A percentile compares a stretch with the other conserved stretches of the same genome.
phyloP scores from a whole-genome alignment of 2,329 filamentous ascomycete species.

The Bretziella fagacearum region DNA sequence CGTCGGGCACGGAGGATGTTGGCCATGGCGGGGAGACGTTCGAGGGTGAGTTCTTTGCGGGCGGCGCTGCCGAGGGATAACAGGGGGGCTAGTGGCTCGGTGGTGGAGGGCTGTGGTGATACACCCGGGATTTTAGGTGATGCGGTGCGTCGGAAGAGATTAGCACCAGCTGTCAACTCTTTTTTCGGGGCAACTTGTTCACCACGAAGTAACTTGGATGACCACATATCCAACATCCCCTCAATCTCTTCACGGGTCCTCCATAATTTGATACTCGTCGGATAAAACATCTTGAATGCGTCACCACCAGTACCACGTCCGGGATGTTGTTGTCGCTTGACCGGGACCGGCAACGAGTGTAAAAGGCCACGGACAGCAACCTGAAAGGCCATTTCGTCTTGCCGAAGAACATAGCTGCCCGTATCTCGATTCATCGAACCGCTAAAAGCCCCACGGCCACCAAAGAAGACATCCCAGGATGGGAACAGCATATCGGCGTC shows the following conservation, averaged over 20 bases:
- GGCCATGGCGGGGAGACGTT: constrained; percentile 73
- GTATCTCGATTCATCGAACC: constrained; percentile 35
- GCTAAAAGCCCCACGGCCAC: constrained; percentile 27
- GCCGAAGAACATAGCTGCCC: constrained; percentile 58
- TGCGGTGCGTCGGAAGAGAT: constrained; percentile 28
- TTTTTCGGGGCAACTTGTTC: constrained; percentile 27
- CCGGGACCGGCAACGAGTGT: constrained; percentile 70
- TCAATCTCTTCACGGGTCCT: constrained; percentile 67
- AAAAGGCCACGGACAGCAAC: constrained; percentile 73
- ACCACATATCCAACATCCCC: constrained; percentile 53
- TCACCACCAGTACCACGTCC: constrained; percentile 27
- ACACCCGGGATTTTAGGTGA: constrained; percentile 10
- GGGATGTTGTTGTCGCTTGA: constrained; percentile 38
- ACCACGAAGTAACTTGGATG: constrained; percentile 40
- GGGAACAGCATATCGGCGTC: constrained; percentile 73
- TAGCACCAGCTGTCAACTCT: constrained; percentile 27
- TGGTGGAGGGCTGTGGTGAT: constrained; percentile 13
- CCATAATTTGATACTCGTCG: constrained; percentile 70
- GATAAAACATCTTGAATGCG: constrained; percentile 83
- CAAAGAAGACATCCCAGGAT: constrained; percentile 52
- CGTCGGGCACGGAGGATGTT: constrained; percentile 35
- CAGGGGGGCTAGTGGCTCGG: constrained; percentile 23
- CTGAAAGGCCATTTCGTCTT: constrained; percentile 90
- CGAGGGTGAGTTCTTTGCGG: constrained; percentile 59
- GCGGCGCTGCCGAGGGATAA: constrained; percentile 48